Base-by-base conservation (phyloP, 495 filamentous ascomycete genomes). In the Astrothelium subdiscretum region DNA sequence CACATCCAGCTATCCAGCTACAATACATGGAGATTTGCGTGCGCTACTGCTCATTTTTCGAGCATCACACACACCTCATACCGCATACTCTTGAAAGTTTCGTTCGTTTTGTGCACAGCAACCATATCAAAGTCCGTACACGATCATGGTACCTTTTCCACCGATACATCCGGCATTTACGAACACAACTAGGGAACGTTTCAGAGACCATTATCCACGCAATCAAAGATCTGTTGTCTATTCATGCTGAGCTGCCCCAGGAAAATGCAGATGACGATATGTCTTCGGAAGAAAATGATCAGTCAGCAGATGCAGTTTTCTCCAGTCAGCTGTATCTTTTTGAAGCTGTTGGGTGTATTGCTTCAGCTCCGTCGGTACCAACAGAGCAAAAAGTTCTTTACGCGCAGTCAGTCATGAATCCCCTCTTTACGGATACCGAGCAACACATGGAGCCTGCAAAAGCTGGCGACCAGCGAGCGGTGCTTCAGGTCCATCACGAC, bases 21-120 rank as follows among this genome's bases (percentile, higher is more conserved):
- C 91, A 96, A 73, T 97, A 94, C 67, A 97, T 97, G 95, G 94
- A 97, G 67, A 94, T 96, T 43, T 95, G 90, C 71, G 91, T 96
- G 32, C 87, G 94, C 38, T 97, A 97, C 71, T 86, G 83, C 72
- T 80, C 83, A n/a, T 96, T 96, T 74, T 97, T 99, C 74, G 89
- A 95, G 63, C 79, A 81, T 38, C 87, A 96, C 66, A 80, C 86
- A 2, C 78, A 84, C 1, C 80, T 85, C 54, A 94, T 97, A 48
- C 88, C 88, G 6, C 85, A 82, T 63, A 91, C 91, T 3, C 78
- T 99, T n/a, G 91, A 96, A 66, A 88, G 86, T 68, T 99, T 97
- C 75, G 89, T 97, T 35, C 83, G 84, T 32, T 83, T 96, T 27
- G 86, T 92, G 2, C 94, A 97, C 68, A 88, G 95, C 71, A 81